Conservation (phyloP, 2,329 filamentous ascomycete genomes). For the Verticillium nonalfalfae region DNA sequence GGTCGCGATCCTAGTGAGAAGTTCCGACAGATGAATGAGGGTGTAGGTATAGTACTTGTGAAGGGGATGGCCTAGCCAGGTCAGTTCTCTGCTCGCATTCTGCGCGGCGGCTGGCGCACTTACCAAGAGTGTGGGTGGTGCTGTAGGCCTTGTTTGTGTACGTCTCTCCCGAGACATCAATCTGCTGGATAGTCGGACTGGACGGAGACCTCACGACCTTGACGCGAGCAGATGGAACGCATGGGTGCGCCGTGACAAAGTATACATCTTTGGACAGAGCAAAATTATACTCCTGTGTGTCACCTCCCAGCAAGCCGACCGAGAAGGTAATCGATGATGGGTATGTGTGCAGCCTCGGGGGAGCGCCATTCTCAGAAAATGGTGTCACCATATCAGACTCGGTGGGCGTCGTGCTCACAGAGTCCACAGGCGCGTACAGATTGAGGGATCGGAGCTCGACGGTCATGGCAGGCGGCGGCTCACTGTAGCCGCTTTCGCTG, state of each 20-base stretch:
- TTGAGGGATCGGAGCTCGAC: conserved; percentile 46
- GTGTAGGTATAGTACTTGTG: conserved; percentile 58
- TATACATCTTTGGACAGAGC: conserved; percentile 51
- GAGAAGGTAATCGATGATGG: conserved; percentile 33
- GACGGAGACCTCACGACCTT: conserved; percentile 53
- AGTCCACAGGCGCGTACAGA: conserved; percentile 36
- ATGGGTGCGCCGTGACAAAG: conserved; percentile 62
- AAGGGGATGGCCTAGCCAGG: conserved; percentile 47
- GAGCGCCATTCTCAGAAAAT: conserved; percentile 24
- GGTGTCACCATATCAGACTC: conserved; percentile 31
- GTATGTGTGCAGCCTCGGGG: conserved; percentile 26
- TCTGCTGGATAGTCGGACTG: conserved; percentile 53
- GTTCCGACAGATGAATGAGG: conserved; percentile 50
- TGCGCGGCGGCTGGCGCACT: conserved; percentile 5
- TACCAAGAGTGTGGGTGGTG: conserved; percentile 41
- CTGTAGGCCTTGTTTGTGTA: conserved; percentile 36
- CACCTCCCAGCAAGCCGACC: conserved; percentile 29
- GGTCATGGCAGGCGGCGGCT: conserved; percentile 38
- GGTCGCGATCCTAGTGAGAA: conserved; percentile 40
- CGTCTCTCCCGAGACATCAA: conserved; percentile 42
- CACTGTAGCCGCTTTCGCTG: conserved; percentile 45
- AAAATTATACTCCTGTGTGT: conserved; percentile 34
- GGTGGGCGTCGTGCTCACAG: conserved; percentile 37
- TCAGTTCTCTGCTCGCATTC: not conserved
- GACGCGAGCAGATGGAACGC: conserved; percentile 49